A percentile compares a stretch with the other conserved stretches of the same genome.
Evolutionary conservation across 2,329 filamentous ascomycete species (phyloP).

Genomic region (Botrytis medusae): DNA sequence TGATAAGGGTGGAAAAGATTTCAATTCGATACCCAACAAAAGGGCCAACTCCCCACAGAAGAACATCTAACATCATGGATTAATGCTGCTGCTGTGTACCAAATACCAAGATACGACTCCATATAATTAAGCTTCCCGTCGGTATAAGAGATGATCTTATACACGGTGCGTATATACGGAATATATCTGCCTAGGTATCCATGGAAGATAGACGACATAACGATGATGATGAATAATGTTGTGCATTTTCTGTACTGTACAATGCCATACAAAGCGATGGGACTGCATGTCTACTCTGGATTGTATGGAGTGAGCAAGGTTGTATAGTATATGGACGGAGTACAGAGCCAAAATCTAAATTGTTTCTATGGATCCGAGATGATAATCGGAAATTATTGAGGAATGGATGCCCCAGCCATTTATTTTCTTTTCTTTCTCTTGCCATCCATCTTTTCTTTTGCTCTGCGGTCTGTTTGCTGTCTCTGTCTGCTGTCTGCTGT

Average conservation of each 20-base stretch:
- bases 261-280: not conserved
- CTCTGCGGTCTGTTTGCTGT: not conserved
- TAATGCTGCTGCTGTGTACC: not conserved
- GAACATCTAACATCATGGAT: not conserved
- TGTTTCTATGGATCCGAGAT: not conserved
- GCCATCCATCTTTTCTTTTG: not conserved
- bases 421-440: not conserved
- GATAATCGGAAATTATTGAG: not conserved
- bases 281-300: not conserved
- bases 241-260: not conserved
- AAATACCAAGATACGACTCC: not conserved
- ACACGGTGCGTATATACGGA: not conserved
- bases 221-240: not conserved
- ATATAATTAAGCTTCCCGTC: slow-evolving; percentile 5
- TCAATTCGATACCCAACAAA: not conserved
- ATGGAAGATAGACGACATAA: not conserved
- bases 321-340: not conserved
- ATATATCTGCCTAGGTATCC: not conserved
- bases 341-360: not conserved
- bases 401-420: slow-evolving; percentile 17
- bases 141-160: slow-evolving; percentile 12
- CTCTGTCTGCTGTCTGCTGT: not conserved
- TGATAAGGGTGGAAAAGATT: not conserved
- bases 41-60: not conserved
- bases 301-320: slow-evolving; percentile 1